A percentile compares a stretch with the other conserved stretches of the same genome.
These are phyloP conservation scores for Panicum miliaceum DNA, from an alignment of 176 grass and related monocot species.

Conservation along the genomic window DNA sequence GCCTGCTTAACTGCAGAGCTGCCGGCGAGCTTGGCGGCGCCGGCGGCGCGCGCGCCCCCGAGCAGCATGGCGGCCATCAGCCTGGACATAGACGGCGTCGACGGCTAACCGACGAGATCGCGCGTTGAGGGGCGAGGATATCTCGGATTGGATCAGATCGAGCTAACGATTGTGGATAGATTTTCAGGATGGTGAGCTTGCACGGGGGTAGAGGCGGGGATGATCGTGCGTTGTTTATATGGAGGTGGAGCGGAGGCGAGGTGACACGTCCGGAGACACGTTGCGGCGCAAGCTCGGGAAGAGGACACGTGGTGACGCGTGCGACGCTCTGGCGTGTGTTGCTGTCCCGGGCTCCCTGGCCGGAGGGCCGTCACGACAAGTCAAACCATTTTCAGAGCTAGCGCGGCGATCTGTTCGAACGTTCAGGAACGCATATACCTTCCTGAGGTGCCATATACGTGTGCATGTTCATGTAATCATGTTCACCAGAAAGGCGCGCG, in stretches of 20 bases:
- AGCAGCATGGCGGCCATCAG: slow-evolving; percentile 59
- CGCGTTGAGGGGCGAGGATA: not conserved
- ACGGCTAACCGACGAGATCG: not conserved
- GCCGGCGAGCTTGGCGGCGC: slow-evolving; percentile 35
- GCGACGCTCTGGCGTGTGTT: not conserved
- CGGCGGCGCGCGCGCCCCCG: slow-evolving; percentile 46
- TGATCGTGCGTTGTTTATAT: not conserved
- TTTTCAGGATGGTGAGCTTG: not conserved
- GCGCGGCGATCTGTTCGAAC: slow-evolving; percentile 12
- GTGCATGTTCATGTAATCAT: no score
- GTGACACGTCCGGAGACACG: slow-evolving; percentile 63
- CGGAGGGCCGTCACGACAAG: not conserved
- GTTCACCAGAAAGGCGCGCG: no score
- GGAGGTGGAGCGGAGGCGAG: not conserved
- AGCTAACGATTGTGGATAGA: not conserved
- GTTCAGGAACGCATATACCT: not conserved
- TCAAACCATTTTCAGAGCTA: not conserved
- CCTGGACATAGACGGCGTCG: slow-evolving; percentile 44
- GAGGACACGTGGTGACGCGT: slow-evolving; percentile 40
- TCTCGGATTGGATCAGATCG: not conserved
- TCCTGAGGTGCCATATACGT: no score
- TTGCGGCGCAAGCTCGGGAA: slow-evolving; percentile 28
- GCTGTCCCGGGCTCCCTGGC: not conserved
- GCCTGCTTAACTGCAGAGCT: slow-evolving; percentile 19
- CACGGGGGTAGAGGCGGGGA: not conserved